Evolutionary conservation across 2,329 filamentous ascomycete genomes (phyloP), one percentile per base, ranked within the genome.

Genomic region (Beauveria australis): DNA sequence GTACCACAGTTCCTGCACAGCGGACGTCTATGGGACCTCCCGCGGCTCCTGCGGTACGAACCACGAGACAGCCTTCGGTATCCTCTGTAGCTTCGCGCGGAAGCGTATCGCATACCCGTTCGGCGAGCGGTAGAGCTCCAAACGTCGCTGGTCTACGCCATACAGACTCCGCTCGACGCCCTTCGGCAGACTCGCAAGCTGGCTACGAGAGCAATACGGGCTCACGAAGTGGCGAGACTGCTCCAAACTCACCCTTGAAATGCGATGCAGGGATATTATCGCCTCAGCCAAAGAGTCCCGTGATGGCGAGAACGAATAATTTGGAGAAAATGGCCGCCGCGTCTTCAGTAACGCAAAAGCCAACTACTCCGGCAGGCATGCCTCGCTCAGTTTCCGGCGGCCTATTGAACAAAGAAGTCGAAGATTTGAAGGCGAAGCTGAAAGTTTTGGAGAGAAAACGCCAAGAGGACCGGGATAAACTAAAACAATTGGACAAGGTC

Each of bases 341-440:
- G 5, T 64, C 72, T 5, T 64, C 72, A 3, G 68, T 75, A n/a
- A 68, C 73, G 24, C 66, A 72, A 3, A 62, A 67, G 40, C 70
- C 71, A 43, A 65, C 71, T 3, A 65, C 71, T 30, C 61, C 65
- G 40, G 64, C 71, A 30, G 60, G 67, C 18, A 65, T 69, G 67
- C 26, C 72, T 70, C 19, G 65, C 75, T 71, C 79, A 24, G 78
- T 78, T 14, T 76, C 75, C 3, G 78, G 74, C 61, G 80, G 82
- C 8, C 78, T 81, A 1, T 74, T 81, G 2, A 80, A 76, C 24
- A 81, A 88, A 64, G 89, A 95, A 68, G 85, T 93, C 22, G 92
- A 97, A 66, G 91, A 96, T 65, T 78, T 97, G 18, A 92, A 96
- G 71, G 87, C 91, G 0, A 97, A 96, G 71, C 77, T 97, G 2